These are phyloP conservation scores for Dictyostelium brefeldianum DNA, from an alignment of 78 protist species.

Conservation along the genomic window DNA sequence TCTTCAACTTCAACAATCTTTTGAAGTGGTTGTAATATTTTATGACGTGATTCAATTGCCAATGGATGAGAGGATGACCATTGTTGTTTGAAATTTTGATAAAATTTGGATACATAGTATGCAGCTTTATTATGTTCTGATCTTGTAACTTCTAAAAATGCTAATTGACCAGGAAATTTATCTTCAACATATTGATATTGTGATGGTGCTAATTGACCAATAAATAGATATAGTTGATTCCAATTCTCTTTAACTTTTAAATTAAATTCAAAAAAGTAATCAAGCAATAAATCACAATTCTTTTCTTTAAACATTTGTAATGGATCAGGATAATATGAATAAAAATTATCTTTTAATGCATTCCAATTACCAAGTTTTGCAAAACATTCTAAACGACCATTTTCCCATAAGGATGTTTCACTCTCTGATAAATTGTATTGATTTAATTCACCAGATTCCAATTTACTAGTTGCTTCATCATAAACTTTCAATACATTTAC, in stretches of 20 bases:
- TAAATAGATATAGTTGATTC: slow-evolving; percentile 71
- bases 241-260: slow-evolving; percentile 83
- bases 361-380: slow-evolving; percentile 40
- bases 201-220: slow-evolving; percentile 16
- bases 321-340: slow-evolving; percentile 16
- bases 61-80: slow-evolving; percentile 84
- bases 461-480: slow-evolving; percentile 45
- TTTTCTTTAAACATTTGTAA: slow-evolving; percentile 17
- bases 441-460: slow-evolving; percentile 45
- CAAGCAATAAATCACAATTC: neutral
- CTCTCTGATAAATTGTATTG: slow-evolving; percentile 10
- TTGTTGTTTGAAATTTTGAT: slow-evolving; percentile 52
- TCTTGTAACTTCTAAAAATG: slow-evolving; percentile 66
- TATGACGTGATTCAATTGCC: slow-evolving; percentile 46
- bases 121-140: slow-evolving; percentile 55
- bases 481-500: slow-evolving; percentile 45
- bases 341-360: slow-evolving; percentile 54
- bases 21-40: slow-evolving; percentile 78
- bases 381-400: slow-evolving; percentile 78
- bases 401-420: slow-evolving; percentile 82
- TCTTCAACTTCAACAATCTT: slow-evolving; percentile 82
- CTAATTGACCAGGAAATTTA: slow-evolving; percentile 81
- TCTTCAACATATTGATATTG: slow-evolving; percentile 53
- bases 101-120: slow-evolving; percentile 47
- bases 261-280: slow-evolving; percentile 41